These are phyloP conservation scores for Globisporangium irregulare DNA, from an alignment of 352 stramenopile species.

Conservation along the genomic window DNA sequence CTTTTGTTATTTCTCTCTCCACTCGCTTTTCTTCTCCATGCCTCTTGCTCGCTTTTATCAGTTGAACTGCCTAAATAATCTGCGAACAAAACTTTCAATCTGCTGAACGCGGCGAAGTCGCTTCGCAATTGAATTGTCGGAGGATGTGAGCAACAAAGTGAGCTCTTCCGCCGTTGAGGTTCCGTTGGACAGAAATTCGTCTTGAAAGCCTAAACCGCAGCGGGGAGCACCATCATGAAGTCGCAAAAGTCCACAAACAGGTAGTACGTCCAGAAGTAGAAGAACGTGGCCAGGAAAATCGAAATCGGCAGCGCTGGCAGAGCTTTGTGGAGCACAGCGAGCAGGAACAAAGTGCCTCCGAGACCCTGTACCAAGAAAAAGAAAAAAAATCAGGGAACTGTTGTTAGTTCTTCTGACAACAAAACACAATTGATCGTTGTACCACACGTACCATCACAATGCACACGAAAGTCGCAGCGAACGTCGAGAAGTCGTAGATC, in stretches of 20 bases:
- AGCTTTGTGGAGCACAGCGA: slow-evolving; percentile 92
- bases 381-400: neutral
- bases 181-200: neutral
- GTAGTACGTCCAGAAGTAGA: slow-evolving; percentile 84
- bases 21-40: neutral
- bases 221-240: slow-evolving; percentile 72
- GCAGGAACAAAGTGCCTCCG: slow-evolving; percentile 92
- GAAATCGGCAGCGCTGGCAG: slow-evolving; percentile 96
- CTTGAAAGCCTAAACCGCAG: slow-evolving; percentile 32
- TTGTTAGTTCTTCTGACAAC: neutral
- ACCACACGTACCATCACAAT: slow-evolving; percentile 86
- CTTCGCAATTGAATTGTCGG: neutral
- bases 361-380: slow-evolving; percentile 62
- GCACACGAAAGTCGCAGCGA: slow-evolving; percentile 91
- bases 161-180: neutral
- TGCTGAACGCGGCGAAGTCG: neutral
- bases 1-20: neutral
- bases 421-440: neutral
- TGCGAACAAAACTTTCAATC: neutral
- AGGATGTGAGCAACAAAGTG: neutral
- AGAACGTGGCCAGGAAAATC: slow-evolving; percentile 80
- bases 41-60: neutral
- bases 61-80: slow-evolving; percentile 10
- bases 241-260: slow-evolving; percentile 82
- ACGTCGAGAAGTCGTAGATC: slow-evolving; percentile 95